Percentiles rank a stretch among this genome's conserved stretches.
Conservation (phyloP, 805 yeast genomes). For the Brettanomyces custersianus region DNA sequence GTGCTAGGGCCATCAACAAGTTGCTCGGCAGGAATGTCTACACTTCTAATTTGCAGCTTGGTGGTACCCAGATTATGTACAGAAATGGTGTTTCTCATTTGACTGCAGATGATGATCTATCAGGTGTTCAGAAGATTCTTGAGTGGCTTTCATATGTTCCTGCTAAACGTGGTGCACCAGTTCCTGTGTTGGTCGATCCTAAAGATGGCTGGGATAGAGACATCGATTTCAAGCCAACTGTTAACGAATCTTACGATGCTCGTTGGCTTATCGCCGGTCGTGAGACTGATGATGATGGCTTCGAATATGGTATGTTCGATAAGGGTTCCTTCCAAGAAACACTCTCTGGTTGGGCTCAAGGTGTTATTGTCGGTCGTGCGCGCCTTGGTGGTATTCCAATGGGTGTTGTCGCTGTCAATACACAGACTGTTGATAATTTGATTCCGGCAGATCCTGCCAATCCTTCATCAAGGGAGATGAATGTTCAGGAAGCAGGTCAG, state of each 20-base stretch:
- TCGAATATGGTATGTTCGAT: conserved; percentile 86
- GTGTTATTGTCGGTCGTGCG: conserved; percentile 98
- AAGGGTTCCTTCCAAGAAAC: conserved; percentile 92
- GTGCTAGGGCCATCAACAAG: conserved; percentile 98
- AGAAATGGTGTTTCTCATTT: conserved; percentile 96
- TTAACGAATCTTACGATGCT: conserved; percentile 74
- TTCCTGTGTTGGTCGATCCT: conserved; percentile 70
- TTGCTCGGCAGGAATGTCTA: conserved; percentile 95
- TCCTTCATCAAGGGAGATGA: conserved; percentile 82
- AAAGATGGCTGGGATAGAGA: conserved; percentile 92
- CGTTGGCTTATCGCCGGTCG: conserved; percentile 93
- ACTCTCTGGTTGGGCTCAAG: conserved; percentile 95
- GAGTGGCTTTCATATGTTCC: conserved; percentile 96
- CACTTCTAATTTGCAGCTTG: conserved; percentile 92
- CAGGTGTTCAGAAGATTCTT: conserved; percentile 90
- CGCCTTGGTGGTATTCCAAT: conserved; percentile 97
- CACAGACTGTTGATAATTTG: conserved; percentile 80
- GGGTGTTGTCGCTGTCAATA: conserved; percentile 97
- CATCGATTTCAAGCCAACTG: conserved; percentile 69
- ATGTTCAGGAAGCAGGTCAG: conserved; percentile 95
- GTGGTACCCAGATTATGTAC: conserved; percentile 99
- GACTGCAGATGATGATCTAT: conserved; percentile 94
- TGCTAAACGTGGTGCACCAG: conserved; percentile 79
- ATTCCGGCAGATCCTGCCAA: conserved; percentile 98
- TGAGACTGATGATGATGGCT: conserved; percentile 57